Evolutionary conservation across 192 early-diverging fungal species (phyloP).

Genomic region (Coemansia sp.): DNA sequence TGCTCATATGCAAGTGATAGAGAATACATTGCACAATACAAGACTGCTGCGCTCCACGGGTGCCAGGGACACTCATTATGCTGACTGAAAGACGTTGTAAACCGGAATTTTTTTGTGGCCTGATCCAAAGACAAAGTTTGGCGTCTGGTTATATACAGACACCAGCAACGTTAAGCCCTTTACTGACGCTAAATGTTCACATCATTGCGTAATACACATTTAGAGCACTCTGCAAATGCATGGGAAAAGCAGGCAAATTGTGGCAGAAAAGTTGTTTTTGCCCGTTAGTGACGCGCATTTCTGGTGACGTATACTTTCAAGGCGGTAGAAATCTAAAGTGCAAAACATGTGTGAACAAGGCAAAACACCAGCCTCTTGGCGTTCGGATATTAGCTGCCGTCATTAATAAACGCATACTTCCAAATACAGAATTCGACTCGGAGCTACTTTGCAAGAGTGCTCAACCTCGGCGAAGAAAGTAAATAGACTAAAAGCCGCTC

Average conservation of each 20-base stretch:
- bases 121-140: no score
- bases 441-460: background rate
- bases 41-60: background rate
- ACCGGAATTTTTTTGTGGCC: no score
- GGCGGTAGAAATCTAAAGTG: background rate
- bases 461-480: background rate
- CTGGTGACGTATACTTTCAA: background rate
- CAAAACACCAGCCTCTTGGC: background rate
- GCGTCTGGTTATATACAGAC: no score
- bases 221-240: no score
- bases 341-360: background rate
- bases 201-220: no score
- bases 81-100: no score
- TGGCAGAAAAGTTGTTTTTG: no score
- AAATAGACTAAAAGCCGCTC: background rate
- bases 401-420: background rate
- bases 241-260: no score
- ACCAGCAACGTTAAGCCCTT: no score
- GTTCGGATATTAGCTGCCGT: background rate
- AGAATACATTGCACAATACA: background rate
- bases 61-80: no score
- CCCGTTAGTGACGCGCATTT: background rate
- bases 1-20: slow-evolving; percentile 1
- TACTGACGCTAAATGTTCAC: no score
- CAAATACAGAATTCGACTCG: slow-evolving; percentile 7